Percentiles rank a stretch among this genome's conserved stretches.
phyloP scores from a whole-genome alignment of 2,329 filamentous ascomycete genomes.

The Ophiosphaerella narmari region DNA sequence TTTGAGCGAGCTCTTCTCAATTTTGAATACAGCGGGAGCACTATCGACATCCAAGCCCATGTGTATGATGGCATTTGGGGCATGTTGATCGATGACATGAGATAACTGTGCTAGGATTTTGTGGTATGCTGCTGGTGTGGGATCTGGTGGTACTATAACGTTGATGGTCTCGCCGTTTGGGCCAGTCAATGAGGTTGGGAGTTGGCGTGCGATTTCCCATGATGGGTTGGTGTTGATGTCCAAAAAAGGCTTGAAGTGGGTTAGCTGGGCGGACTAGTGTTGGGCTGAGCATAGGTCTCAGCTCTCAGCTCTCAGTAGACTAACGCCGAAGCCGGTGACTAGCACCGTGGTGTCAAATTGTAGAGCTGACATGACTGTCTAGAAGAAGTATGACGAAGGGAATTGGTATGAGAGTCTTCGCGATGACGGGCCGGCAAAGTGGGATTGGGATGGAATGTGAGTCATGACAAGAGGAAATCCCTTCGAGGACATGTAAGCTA shows the following conservation, averaged over 20 bases:
- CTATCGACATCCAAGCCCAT: constrained; percentile 76
- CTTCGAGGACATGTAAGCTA: no score
- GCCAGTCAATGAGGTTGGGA: constrained; percentile 49
- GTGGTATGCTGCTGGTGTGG: constrained; percentile 73
- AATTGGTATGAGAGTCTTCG: not conserved
- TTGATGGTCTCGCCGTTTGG: constrained; percentile 48
- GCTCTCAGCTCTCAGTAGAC: constrained; percentile 1
- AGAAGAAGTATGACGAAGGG: no score
- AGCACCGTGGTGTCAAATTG: constrained; percentile 44
- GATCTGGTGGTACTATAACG: constrained; percentile 67
- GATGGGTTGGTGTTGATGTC: constrained; percentile 75
- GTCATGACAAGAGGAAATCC: no score
- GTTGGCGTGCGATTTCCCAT: constrained; percentile 72
- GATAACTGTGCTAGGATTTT: constrained; percentile 68
- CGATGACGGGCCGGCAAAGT: not conserved
- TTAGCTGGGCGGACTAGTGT: constrained; percentile 2
- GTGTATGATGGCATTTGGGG: constrained; percentile 69
- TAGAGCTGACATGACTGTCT: not conserved
- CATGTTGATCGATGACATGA: constrained; percentile 58
- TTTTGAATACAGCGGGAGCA: constrained; percentile 62
- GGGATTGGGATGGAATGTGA: not conserved
- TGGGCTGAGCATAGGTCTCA: no score
- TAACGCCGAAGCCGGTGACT: constrained; percentile 53
- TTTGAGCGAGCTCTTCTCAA: constrained; percentile 73
- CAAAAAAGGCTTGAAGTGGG: constrained; percentile 71